Evolutionary conservation across 108 stramenopile species (phyloP).

Genomic region (Nannochloropsis gaditana): DNA sequence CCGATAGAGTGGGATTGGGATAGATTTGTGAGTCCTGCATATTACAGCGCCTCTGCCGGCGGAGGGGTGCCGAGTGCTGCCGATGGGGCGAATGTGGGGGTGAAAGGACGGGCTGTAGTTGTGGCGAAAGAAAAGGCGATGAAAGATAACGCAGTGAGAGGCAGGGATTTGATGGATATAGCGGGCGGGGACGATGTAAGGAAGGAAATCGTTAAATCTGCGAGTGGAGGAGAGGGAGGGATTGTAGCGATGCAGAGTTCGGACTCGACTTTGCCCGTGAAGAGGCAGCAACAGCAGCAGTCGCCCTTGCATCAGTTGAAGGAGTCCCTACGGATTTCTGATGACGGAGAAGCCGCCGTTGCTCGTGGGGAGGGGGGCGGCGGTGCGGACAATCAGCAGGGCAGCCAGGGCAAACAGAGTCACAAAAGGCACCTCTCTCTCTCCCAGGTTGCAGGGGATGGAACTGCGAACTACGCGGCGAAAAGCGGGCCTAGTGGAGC

Average conservation of each 20-base stretch:
- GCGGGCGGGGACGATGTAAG: background rate
- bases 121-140: background rate
- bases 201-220: background rate
- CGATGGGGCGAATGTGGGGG: background rate
- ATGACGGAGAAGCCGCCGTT: background rate
- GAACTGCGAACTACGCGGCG: background rate
- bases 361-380: too few species aligned
- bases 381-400: background rate
- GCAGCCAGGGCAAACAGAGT: constrained; percentile 8
- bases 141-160: background rate
- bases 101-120: background rate
- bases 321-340: background rate
- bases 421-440: constrained; percentile 9
- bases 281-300: background rate
- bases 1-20: constrained; percentile 41
- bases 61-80: background rate
- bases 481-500: background rate
- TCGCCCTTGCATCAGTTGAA: background rate
- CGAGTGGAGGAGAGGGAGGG: background rate
- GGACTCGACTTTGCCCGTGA: background rate
- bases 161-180: background rate
- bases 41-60: background rate
- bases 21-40: constrained; percentile 21
- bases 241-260: constrained; percentile 11
- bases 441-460: constrained; percentile 3